Evolutionary conservation across 768 basidiomycete species (phyloP).

Genomic region (Mycena filopes): DNA sequence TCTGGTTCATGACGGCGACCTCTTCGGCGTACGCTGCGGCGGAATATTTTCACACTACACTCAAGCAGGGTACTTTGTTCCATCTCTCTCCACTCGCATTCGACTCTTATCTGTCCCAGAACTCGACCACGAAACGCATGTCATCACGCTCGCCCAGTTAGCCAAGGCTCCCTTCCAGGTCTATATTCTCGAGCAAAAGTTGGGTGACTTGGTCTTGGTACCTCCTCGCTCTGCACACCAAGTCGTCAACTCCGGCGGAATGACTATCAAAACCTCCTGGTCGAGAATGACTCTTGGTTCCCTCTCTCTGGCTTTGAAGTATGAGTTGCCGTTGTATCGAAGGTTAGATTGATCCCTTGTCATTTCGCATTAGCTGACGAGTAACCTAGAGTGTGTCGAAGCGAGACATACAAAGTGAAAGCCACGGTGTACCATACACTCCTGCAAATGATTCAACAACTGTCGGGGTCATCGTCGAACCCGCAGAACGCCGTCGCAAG

Average conservation of each 20-base stretch:
- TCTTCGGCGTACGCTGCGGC: slow-evolving; percentile 64
- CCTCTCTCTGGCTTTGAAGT: slow-evolving; percentile 66
- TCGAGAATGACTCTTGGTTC: slow-evolving; percentile 83
- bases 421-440: slow-evolving; percentile 69
- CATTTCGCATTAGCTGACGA: slow-evolving; percentile 2
- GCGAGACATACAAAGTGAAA: slow-evolving; percentile 82
- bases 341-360: slow-evolving; percentile 56
- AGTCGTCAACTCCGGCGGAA: slow-evolving; percentile 82
- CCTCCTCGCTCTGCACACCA: slow-evolving; percentile 87
- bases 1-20: slow-evolving; percentile 88
- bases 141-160: slow-evolving; percentile 71
- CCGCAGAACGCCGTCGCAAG: slow-evolving; percentile 5
- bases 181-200: slow-evolving; percentile 76
- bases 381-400: slow-evolving; percentile 74
- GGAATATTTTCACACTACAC: slow-evolving; percentile 64
- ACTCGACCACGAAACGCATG: slow-evolving; percentile 80
- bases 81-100: background rate
- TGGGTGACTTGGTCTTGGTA: slow-evolving; percentile 84
- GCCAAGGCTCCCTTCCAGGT: slow-evolving; percentile 73
- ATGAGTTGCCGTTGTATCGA: slow-evolving; percentile 84
- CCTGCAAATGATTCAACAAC: slow-evolving; percentile 35
- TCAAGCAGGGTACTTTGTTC: slow-evolving; percentile 49
- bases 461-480: background rate
- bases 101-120: slow-evolving; percentile 35
- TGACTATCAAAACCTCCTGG: slow-evolving; percentile 89